Evolutionary conservation across 1,284 basidiomycete genomes (phyloP).

Genomic region (Phellinidium pouzarii): DNA sequence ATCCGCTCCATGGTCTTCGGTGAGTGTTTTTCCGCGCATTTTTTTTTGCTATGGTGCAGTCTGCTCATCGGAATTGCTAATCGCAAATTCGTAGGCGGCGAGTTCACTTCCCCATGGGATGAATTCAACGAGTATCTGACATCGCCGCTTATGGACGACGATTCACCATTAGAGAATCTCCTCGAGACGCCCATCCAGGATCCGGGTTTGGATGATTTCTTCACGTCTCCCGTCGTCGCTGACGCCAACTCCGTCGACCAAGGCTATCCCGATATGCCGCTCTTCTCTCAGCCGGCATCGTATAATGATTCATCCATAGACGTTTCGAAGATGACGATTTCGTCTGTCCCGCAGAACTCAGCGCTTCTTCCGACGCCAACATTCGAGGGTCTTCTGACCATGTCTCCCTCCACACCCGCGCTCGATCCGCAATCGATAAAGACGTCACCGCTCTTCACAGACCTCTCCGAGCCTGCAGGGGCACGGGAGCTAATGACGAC

Average conservation of each 20-base stretch:
- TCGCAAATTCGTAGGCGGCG: slow-evolving; percentile 22
- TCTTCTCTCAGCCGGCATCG: slow-evolving; percentile 27
- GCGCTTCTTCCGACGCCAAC: slow-evolving; percentile 20
- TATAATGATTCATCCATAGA: slow-evolving; percentile 26
- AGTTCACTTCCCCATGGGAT: slow-evolving; percentile 1
- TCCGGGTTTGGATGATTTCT: slow-evolving; percentile 33
- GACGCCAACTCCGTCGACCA: slow-evolving; percentile 24
- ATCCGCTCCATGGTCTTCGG: slow-evolving; percentile 10
- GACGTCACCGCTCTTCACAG: slow-evolving; percentile 17
- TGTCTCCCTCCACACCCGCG: slow-evolving; percentile 39
- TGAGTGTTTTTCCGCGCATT: neutral
- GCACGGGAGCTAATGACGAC: no score
- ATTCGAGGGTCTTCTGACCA: slow-evolving; percentile 35
- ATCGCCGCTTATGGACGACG: slow-evolving; percentile 36
- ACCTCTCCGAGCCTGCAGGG: neutral
- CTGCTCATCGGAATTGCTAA: neutral
- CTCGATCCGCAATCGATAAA: slow-evolving; percentile 34
- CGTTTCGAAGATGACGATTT: slow-evolving; percentile 29
- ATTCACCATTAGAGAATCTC: slow-evolving; percentile 50
- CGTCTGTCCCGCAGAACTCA: slow-evolving; percentile 17
- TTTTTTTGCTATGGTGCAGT: neutral
- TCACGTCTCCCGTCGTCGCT: slow-evolving; percentile 27
- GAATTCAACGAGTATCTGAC: slow-evolving; percentile 35
- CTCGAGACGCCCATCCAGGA: slow-evolving; percentile 47
- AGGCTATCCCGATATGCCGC: slow-evolving; percentile 24